These are phyloP conservation scores for Periglandula ipomoeae DNA, from an alignment of 2,329 filamentous ascomycete species.

Conservation along the genomic window DNA sequence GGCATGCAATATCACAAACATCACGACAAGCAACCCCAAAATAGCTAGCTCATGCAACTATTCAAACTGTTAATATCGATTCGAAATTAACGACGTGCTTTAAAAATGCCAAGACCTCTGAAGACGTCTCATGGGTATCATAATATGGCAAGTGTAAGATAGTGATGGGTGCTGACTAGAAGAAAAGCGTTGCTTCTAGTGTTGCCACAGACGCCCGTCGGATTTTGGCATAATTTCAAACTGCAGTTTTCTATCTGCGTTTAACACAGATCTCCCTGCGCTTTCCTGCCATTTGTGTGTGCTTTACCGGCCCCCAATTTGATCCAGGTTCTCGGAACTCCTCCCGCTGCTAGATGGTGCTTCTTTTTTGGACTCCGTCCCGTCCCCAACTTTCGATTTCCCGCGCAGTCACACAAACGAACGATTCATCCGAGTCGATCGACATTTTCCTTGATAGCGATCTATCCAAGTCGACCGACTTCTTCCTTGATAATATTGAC, in stretches of 20 bases:
- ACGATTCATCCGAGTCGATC: slow-evolving; percentile 10
- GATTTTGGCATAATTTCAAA: background rate
- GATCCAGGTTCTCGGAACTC: no score
- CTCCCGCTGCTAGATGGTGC: no score
- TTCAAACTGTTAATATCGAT: background rate
- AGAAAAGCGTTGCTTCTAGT: background rate
- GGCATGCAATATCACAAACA: background rate
- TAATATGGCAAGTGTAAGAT: background rate
- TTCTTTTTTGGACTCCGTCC: background rate
- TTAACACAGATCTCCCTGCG: background rate
- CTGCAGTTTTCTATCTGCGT: background rate
- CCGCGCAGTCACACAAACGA: slow-evolving; percentile 11
- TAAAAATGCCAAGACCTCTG: background rate
- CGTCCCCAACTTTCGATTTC: slow-evolving; percentile 7
- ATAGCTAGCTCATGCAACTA: background rate
- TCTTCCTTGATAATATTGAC: background rate
- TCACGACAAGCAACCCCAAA: background rate
- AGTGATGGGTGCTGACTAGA: background rate
- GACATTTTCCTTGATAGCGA: slow-evolving; percentile 9
- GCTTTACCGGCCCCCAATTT: no score
- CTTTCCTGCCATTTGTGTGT: background rate
- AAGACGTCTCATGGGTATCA: background rate
- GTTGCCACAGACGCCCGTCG: background rate
- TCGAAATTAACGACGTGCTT: background rate
- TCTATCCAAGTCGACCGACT: slow-evolving; percentile 9